phyloP scores from a whole-genome alignment of 148 eudicot genomes.

The Vaccinium macrocarpon region DNA sequence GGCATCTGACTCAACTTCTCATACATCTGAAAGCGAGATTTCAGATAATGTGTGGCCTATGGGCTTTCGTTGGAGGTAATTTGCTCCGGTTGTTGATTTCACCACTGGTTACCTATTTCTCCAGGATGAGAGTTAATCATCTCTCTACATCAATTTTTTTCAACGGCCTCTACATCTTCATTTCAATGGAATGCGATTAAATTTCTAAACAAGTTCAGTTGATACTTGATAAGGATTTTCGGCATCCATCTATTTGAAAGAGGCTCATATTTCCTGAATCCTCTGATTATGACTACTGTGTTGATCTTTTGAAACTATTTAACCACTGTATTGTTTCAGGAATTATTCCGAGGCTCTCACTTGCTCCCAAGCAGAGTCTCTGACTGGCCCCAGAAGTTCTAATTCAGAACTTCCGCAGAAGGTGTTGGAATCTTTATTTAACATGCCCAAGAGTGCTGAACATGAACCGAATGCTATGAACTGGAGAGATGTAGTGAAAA shows the following conservation, averaged over 20 bases:
- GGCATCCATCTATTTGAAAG: background rate
- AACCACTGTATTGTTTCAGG: constrained; percentile 38
- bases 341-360: constrained; percentile 52
- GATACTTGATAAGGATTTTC: constrained; percentile 2
- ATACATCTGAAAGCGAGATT: constrained; percentile 63
- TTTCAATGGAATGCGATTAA: background rate
- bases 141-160: background rate
- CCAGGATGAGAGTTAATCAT: background rate
- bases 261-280: background rate
- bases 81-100: background rate
- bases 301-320: background rate
- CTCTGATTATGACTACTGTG: background rate
- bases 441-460: constrained; percentile 56
- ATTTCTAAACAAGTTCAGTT: background rate
- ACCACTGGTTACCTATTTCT: background rate
- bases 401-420: constrained; percentile 60
- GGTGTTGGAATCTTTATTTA: constrained; percentile 79
- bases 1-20: constrained; percentile 64
- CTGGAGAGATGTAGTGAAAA: constrained; percentile 83
- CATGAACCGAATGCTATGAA: constrained; percentile 73
- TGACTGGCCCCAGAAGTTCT: constrained; percentile 25
- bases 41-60: constrained; percentile 41
- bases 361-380: constrained; percentile 38
- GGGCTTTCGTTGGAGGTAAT: constrained; percentile 59
- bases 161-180: no score